Evolutionary conservation across 371 early-diverging fungal genomes (phyloP), one percentile per base, ranked within the genome.

Genomic region (Coemansia sp.): DNA sequence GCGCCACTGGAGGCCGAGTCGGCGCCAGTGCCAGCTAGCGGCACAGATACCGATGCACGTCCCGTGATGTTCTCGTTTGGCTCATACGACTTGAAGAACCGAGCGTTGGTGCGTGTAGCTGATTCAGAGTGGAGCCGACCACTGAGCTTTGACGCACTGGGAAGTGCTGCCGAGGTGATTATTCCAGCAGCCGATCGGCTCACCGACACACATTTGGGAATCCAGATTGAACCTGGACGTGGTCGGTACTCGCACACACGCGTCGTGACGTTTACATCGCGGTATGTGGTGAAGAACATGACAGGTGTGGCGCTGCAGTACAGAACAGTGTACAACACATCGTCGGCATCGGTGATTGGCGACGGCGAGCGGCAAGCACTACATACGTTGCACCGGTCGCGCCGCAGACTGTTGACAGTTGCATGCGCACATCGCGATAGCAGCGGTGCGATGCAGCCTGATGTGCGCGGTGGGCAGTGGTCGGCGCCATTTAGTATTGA

Each of bases 41-140:
- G 24, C 29, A 22, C 59, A 2, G 16, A 53, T n/a, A 34, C 21
- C 11, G 31, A 14, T 40, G 51, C 45, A 51, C 79, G 85, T 24
- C 97, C 98, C 7, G 86, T 94, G 47, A 92, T 98, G 95, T 97
- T 95, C 73, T 95, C 96, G 6, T 97, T 95, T 76, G 90, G 91
- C 0, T 88, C 82, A 42, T 84, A 84, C 53, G 94, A 95, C 58
- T 87, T 89, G 39, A 82, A 90, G 13, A 95, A 93, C 74, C 83
- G 97, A 27, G 88, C 92, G 0, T 70, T 91, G 57, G 84, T 97
- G 37, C 86, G 91, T 69, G 86, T 90, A 2, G 84, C 82, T 2
- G 84, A 86, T 39, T 90, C 95, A 0, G 93, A 94, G 0, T 95
- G 95, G 96, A 95, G 96, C 80, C 80, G 89, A 74, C 94, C 94